Evolutionary conservation across 352 stramenopile species (phyloP), one percentile per base, ranked within the genome.

Genomic region (Pythium guiyangense): DNA sequence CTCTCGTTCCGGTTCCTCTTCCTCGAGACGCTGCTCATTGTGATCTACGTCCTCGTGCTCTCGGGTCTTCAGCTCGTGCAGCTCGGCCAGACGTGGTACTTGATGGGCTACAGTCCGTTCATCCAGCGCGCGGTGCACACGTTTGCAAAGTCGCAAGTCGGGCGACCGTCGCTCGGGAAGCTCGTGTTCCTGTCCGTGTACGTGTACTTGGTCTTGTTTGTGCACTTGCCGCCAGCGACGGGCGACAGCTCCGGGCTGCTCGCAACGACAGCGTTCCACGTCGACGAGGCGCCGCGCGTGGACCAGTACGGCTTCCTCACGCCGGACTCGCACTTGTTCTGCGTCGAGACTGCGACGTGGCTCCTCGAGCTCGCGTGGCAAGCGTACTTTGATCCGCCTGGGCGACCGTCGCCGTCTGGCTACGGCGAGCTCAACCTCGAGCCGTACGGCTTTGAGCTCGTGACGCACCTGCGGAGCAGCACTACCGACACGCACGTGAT

Each of bases 1-100:
- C 66, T 96, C 8, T 94, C 85, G 42, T 96, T 91, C 57, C 82
- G 87, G 14, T 96, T 94, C 55, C 56, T 94, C 15, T 77, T 88
- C 18, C 62, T 94, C 4, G 76, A 92, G 63, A 88, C 79, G 10
- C 52, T 91, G 20, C 49, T 94, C 9, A 81, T 96, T 57, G 66
- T 92, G 22, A 59, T 90, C 29, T 88, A 93, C 63, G 77, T 87
- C 6, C 55, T 89, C 25, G 60, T 88, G 26, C 67, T 90, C 22
- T 90, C 77, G n/a, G 60, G 71, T 12, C 52, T 90, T 1, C 79
- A 93, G 61, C 72, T 90, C 22, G 85, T 88, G 18, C 64, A 71
- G 12, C 69, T 94, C 1, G 45, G 71, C 1, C 64, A 80, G 56
- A 78, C 75, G 26, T 91, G 80, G 80, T 88, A 86, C 44, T 59